Evolutionary conservation across 257 asterid species (phyloP).

Genomic region (Solanum pimpinellifolium): DNA sequence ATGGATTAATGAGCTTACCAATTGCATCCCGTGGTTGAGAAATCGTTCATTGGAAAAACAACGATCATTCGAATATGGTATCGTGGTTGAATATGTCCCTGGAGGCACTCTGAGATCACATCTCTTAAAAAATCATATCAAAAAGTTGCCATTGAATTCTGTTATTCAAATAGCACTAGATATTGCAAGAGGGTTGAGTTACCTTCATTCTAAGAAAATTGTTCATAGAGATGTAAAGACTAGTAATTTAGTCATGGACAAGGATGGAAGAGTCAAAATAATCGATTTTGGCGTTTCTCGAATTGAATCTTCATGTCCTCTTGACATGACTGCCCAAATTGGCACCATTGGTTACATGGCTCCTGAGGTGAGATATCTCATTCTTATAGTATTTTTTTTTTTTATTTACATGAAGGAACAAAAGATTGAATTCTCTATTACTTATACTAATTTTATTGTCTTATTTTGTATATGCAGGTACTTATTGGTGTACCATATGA

Average conservation of each 20-base stretch:
- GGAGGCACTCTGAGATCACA: slow-evolving; percentile 7
- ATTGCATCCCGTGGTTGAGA: not conserved
- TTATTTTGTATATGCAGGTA: not conserved
- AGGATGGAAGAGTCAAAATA: not conserved
- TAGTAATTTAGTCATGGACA: slow-evolving; percentile 3
- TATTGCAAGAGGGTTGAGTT: slow-evolving; percentile 12
- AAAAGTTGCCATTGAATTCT: not conserved
- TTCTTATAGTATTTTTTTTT: not conserved
- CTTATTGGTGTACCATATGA: not conserved
- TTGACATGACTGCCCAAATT: not conserved
- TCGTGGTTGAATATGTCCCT: slow-evolving; percentile 9
- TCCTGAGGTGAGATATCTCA: slow-evolving; percentile 5
- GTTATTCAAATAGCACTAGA: slow-evolving; percentile 7
- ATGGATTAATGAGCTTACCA: not conserved
- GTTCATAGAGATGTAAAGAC: slow-evolving; percentile 19
- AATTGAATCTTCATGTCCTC: not conserved
- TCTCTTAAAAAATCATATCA: not conserved
- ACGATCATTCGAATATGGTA: not conserved
- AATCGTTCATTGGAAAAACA: not conserved
- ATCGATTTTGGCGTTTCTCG: slow-evolving; percentile 16
- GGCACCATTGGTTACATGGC: slow-evolving; percentile 20
- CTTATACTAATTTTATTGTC: not conserved
- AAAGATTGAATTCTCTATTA: not conserved
- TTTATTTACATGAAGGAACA: not conserved
- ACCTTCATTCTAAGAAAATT: slow-evolving; percentile 13